A percentile compares a stretch with the other conserved stretches of the same genome.
Evolutionary conservation across 108 stramenopile species (phyloP).

Genomic region (Nitzschia inconspicua): DNA sequence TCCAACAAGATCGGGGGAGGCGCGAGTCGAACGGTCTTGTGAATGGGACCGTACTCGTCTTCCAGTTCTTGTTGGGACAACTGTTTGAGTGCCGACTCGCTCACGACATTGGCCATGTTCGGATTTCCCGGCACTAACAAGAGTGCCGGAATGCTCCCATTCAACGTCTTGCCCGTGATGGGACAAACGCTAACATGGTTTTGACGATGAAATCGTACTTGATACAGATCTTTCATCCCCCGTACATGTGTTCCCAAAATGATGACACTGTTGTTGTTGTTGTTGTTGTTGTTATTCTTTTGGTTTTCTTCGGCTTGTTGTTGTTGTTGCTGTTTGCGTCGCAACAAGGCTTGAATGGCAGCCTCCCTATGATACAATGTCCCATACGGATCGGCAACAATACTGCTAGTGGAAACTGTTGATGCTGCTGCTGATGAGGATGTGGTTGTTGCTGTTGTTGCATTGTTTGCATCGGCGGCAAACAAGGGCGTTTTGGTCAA

Average conservation of each 20-base stretch:
- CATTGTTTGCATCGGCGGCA: slow-evolving; percentile 1
- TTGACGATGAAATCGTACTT: slow-evolving; percentile 50
- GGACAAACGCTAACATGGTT: slow-evolving; percentile 45
- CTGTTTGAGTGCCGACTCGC: slow-evolving; percentile 63
- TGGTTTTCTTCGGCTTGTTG: too few relatives aligned
- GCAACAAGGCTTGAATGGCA: slow-evolving; percentile 69
- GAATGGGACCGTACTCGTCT: slow-evolving; percentile 67
- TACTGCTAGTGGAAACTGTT: slow-evolving; percentile 7
- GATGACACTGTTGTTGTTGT: not conserved
- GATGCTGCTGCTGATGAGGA: not conserved
- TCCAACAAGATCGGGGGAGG: slow-evolving; percentile 44
- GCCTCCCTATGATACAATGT: slow-evolving; percentile 72
- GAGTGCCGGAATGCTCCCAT: slow-evolving; percentile 47
- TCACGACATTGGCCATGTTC: slow-evolving; percentile 55
- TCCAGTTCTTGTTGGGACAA: slow-evolving; percentile 53
- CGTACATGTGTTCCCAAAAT: slow-evolving; percentile 51
- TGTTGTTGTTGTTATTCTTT: not conserved
- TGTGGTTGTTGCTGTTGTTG: not conserved
- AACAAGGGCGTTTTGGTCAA: slow-evolving; percentile 45
- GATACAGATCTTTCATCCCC: slow-evolving; percentile 65
- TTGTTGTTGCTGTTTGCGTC: slow-evolving; percentile 23
- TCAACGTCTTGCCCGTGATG: slow-evolving; percentile 63
- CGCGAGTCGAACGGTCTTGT: slow-evolving; percentile 59
- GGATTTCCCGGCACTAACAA: slow-evolving; percentile 48
- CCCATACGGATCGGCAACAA: slow-evolving; percentile 75